A percentile compares a stretch with the other conserved stretches of the same genome.
phyloP scores from a whole-genome alignment of 2,329 filamentous ascomycete genomes.

The Penicillium thymicola region DNA sequence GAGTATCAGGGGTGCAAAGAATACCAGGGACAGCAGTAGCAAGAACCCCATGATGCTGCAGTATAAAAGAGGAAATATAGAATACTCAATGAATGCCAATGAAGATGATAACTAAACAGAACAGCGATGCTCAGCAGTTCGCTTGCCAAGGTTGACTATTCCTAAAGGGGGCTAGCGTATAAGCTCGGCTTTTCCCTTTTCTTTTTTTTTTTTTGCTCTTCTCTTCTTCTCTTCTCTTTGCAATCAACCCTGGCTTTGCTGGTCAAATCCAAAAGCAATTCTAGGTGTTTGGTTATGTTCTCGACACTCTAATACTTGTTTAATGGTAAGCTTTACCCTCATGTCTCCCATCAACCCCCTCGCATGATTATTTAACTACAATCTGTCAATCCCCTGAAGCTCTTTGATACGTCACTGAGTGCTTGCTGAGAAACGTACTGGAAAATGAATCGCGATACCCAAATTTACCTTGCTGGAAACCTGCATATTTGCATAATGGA shows the following conservation, averaged over 20 bases:
- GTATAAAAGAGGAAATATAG: conserved; percentile 6
- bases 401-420: conserved; percentile 41
- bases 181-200: conserved; percentile 13
- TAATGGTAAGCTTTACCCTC: conserved; percentile 31
- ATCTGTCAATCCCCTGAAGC: conserved; percentile 85
- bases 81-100: conserved; percentile 4
- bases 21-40: conserved; percentile 34
- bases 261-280: conserved; percentile 22
- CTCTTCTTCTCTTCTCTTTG: conserved; percentile 7
- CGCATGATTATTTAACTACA: conserved; percentile 63
- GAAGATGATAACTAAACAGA: conserved; percentile 1
- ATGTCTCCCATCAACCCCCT: conserved; percentile 12
- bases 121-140: conserved; percentile 1
- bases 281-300: background rate
- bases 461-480: background rate
- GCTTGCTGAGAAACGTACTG: conserved; percentile 44
- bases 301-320: conserved; percentile 14
- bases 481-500: background rate
- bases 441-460: conserved; percentile 31
- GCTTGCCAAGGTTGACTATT: conserved; percentile 9
- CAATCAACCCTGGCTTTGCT: conserved; percentile 28
- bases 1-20: conserved; percentile 38
- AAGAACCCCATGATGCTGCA: conserved; percentile 33
- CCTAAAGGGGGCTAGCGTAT: conserved; percentile 17
- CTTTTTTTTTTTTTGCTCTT: conserved; percentile 21